These are phyloP conservation scores for Globisporangium paroecandrum DNA, from an alignment of 352 stramenopile species.

Conservation along the genomic window DNA sequence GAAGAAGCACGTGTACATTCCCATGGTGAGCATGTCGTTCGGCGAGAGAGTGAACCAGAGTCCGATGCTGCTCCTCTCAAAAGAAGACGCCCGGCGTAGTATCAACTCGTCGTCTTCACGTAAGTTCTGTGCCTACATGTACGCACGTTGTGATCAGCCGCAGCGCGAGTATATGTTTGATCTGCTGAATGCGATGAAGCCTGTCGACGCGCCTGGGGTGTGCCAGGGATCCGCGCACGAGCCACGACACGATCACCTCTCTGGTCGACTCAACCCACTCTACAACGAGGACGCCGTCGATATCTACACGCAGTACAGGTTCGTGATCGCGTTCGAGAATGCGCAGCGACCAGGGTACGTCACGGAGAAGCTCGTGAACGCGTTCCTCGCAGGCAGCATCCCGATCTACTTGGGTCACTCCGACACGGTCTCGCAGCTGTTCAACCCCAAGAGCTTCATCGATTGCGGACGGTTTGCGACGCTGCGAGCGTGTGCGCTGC, in stretches of 20 bases:
- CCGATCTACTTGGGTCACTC: conserved; percentile 61
- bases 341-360: conserved; percentile 37
- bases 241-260: background rate
- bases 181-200: conserved; percentile 37
- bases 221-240: conserved; percentile 26
- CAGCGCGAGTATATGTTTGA: conserved; percentile 59
- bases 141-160: conserved; percentile 41
- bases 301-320: conserved; percentile 43
- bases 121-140: conserved; percentile 53
- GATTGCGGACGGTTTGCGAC: conserved; percentile 40
- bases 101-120: background rate
- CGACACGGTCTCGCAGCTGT: conserved; percentile 28
- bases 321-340: conserved; percentile 76
- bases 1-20: conserved; percentile 4
- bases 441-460: conserved; percentile 53
- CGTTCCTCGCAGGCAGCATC: conserved; percentile 51
- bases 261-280: background rate
- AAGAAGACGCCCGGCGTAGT: background rate
- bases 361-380: conserved; percentile 64
- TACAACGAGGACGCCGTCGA: conserved; percentile 26
- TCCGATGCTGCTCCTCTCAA: conserved; percentile 26
- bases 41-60: conserved; percentile 26
- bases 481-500: conserved; percentile 32
- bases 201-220: conserved; percentile 41
- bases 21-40: conserved; percentile 3